Percentiles rank a stretch among this genome's conserved stretches.
Evolutionary conservation across 352 stramenopile genomes (phyloP).

Genomic region (Globisporangium nagaii): DNA sequence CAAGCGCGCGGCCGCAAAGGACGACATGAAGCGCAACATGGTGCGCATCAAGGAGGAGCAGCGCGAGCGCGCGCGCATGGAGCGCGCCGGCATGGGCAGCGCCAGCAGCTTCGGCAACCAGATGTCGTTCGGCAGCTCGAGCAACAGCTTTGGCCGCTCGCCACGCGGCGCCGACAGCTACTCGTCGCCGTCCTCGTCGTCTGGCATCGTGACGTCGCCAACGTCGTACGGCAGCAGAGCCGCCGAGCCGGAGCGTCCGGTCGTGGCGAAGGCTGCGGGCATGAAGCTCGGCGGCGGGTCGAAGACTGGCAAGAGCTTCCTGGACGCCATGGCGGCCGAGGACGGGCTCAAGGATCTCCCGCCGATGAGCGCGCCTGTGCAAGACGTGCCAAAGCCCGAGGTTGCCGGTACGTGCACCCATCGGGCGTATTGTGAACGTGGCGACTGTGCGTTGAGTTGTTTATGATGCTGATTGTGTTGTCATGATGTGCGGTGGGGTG

Average conservation of each 20-base stretch:
- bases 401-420: slow-evolving; percentile 28
- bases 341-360: slow-evolving; percentile 84
- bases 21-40: slow-evolving; percentile 88
- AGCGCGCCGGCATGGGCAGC: slow-evolving; percentile 60
- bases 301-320: slow-evolving; percentile 74
- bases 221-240: slow-evolving; percentile 52
- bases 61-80: slow-evolving; percentile 71
- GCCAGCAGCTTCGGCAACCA: slow-evolving; percentile 37
- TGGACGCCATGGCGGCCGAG: slow-evolving; percentile 83
- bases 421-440: too few relatives aligned
- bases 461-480: not conserved
- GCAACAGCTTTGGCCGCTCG: slow-evolving; percentile 60
- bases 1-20: slow-evolving; percentile 88
- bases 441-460: not conserved
- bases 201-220: slow-evolving; percentile 39
- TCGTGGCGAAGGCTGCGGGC: slow-evolving; percentile 48
- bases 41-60: slow-evolving; percentile 86
- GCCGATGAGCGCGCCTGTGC: slow-evolving; percentile 67
- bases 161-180: slow-evolving; percentile 37
- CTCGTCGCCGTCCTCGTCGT: slow-evolving; percentile 26
- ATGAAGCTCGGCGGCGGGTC: slow-evolving; percentile 49
- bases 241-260: slow-evolving; percentile 29
- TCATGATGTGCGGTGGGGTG: not conserved
- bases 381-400: slow-evolving; percentile 53
- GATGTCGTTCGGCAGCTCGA: slow-evolving; percentile 67